phyloP scores from a whole-genome alignment of 2,329 filamentous ascomycete genomes.

The Ophiocordyceps sinensis region DNA sequence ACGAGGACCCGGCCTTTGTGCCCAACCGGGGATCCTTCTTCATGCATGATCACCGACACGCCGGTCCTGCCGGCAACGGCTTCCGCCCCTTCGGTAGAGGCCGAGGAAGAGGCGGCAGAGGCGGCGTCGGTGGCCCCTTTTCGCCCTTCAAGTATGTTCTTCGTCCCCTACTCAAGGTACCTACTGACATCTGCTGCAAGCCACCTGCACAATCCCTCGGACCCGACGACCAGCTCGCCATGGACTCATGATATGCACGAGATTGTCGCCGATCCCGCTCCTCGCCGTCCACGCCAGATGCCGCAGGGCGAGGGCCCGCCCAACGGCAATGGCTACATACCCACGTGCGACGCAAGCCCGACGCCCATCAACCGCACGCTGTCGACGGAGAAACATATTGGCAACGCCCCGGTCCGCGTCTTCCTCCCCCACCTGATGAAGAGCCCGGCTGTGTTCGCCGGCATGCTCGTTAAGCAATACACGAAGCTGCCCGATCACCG shows the following conservation, averaged over 20 bases:
- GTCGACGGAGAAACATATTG: conserved; percentile 71
- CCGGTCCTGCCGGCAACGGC: conserved; percentile 62
- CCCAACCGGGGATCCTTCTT: conserved; percentile 92
- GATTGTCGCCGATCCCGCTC: conserved; percentile 34
- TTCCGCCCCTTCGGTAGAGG: conserved; percentile 59
- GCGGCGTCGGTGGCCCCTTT: conserved; percentile 42
- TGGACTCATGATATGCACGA: conserved; percentile 97
- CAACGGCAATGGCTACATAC: conserved; percentile 40
- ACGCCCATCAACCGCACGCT: conserved; percentile 60
- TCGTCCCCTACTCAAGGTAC: conserved; percentile 1
- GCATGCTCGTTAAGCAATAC: conserved; percentile 75
- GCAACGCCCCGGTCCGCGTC: conserved; percentile 74
- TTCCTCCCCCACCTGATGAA: conserved; percentile 58
- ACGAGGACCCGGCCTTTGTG: conserved; percentile 84
- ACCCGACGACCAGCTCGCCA: conserved; percentile 54
- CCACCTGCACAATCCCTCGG: conserved; percentile 29
- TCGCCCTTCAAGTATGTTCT: conserved; percentile 48
- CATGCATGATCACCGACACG: conserved; percentile 83
- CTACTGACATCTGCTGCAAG: conserved; percentile 14
- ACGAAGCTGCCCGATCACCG: conserved; percentile 90
- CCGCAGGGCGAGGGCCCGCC: conserved; percentile 32
- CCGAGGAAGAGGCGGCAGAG: conserved; percentile 45
- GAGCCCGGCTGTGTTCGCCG: conserved; percentile 54
- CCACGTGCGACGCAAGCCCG: conserved; percentile 42
- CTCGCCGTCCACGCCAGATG: conserved; percentile 26